Evolutionary conservation across 2,329 filamentous ascomycete genomes (phyloP).

Genomic region (Nannizzia gypsea): DNA sequence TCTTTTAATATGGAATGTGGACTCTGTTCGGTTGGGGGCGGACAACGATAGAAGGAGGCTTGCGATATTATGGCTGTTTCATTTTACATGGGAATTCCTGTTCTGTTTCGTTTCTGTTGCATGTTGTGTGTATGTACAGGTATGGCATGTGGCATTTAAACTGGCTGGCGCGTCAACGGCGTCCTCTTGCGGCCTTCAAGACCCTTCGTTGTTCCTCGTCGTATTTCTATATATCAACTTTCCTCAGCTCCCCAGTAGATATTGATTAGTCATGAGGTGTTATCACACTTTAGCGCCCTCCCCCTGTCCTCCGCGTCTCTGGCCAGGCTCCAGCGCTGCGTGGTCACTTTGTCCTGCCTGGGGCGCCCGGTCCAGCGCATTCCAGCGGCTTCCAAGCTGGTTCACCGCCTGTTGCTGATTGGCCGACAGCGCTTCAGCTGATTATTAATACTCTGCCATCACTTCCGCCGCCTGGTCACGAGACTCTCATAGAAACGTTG

Average conservation of each 20-base stretch:
- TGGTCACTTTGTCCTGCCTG: neutral
- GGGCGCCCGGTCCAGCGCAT: conserved; percentile 7
- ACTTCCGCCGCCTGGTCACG: conserved; percentile 1
- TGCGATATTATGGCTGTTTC: neutral
- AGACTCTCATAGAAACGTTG: neutral
- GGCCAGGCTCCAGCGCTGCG: conserved; percentile 6
- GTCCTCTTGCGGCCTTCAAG: neutral
- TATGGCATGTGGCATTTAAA: conserved; percentile 1
- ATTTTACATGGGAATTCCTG: neutral
- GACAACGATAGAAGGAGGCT: neutral
- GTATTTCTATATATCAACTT: neutral
- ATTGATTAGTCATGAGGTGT: neutral
- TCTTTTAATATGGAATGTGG: neutral
- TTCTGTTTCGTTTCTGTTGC: neutral
- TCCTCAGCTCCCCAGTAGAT: too few species aligned
- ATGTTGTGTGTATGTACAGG: conserved; percentile 2
- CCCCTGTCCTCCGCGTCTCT: neutral
- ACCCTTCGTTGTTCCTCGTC: neutral
- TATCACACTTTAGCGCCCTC: neutral
- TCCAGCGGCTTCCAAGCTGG: conserved; percentile 12
- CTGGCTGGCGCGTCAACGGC: neutral
- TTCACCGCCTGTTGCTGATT: conserved; percentile 8
- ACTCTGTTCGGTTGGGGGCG: neutral
- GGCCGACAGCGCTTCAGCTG: neutral
- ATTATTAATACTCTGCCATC: neutral